A percentile compares a stretch with the other conserved stretches of the same genome.
Conservation (phyloP, 192 early-diverging fungal genomes). For the Jimgerdemannia lactiflua region DNA sequence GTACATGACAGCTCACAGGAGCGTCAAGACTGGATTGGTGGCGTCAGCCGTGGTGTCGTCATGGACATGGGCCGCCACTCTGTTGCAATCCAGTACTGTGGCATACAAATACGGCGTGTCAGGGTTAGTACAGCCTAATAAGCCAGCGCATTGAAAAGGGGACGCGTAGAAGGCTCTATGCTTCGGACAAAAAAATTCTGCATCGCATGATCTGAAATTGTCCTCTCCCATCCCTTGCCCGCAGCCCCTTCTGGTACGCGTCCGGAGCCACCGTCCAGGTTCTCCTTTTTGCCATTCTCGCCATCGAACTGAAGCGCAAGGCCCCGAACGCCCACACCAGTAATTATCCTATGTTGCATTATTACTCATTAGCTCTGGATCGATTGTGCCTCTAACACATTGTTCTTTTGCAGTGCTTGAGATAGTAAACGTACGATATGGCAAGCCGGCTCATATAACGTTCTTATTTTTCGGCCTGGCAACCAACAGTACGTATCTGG, state of each 20-base stretch:
- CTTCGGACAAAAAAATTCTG: not conserved
- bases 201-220: not conserved
- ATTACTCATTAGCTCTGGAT: not conserved
- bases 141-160: not conserved
- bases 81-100: conserved; percentile 65
- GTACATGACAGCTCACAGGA: conserved; percentile 67
- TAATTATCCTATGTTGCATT: not conserved
- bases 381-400: not conserved
- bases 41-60: conserved; percentile 67
- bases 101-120: conserved; percentile 70
- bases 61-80: conserved; percentile 70
- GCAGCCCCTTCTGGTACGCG: conserved; percentile 61
- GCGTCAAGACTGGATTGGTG: conserved; percentile 65
- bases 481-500: conserved; percentile 41
- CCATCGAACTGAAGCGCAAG: conserved; percentile 70
- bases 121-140: conserved; percentile 20
- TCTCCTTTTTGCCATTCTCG: conserved; percentile 66
- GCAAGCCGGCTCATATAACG: conserved; percentile 54
- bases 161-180: not conserved
- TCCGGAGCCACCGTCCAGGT: conserved; percentile 70
- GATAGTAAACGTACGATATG: conserved; percentile 65
- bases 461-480: conserved; percentile 52
- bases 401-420: conserved; percentile 46
- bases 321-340: conserved; percentile 71
- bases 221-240: not conserved